These are phyloP conservation scores for Pelargonium citronellum DNA, from an alignment of 441 rosid genomes.

Conservation along the genomic window DNA sequence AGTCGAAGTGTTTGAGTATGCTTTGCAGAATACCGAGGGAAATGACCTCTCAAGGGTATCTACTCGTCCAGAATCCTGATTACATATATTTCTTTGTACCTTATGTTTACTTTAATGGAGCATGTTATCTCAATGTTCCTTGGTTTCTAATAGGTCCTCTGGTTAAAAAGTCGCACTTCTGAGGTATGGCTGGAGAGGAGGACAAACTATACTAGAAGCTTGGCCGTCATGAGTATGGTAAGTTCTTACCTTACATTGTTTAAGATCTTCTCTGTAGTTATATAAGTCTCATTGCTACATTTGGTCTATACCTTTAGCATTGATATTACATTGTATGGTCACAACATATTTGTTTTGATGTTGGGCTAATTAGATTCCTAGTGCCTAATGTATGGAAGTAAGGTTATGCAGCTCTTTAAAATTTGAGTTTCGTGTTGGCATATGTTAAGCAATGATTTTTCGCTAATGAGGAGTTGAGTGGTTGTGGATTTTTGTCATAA, in stretches of 20 bases:
- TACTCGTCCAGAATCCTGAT: constrained; percentile 10
- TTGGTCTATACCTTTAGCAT: neutral
- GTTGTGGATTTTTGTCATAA: neutral
- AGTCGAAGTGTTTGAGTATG: constrained; percentile 91
- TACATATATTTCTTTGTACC: constrained; percentile 11
- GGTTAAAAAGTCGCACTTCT: constrained; percentile 98
- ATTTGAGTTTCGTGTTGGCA: neutral
- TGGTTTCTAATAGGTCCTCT: constrained; percentile 67
- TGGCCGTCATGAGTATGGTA: constrained; percentile 99
- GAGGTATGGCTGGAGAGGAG: constrained; percentile 99
- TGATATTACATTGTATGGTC: neutral
- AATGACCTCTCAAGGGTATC: constrained; percentile 90
- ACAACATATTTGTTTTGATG: neutral
- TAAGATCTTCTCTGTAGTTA: neutral
- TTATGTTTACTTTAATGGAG: constrained; percentile 11
- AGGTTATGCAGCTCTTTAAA: neutral
- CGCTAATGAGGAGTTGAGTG: neutral
- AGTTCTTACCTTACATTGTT: constrained; percentile 20
- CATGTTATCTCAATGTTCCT: constrained; percentile 16
- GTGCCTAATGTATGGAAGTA: neutral
- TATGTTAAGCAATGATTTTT: neutral
- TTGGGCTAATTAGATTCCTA: neutral
- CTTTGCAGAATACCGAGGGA: constrained; percentile 88
- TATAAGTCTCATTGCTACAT: neutral
- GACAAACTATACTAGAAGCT: constrained; percentile 94